Conservation (phyloP, 768 basidiomycete genomes). For the Kwoniella sp. region DNA sequence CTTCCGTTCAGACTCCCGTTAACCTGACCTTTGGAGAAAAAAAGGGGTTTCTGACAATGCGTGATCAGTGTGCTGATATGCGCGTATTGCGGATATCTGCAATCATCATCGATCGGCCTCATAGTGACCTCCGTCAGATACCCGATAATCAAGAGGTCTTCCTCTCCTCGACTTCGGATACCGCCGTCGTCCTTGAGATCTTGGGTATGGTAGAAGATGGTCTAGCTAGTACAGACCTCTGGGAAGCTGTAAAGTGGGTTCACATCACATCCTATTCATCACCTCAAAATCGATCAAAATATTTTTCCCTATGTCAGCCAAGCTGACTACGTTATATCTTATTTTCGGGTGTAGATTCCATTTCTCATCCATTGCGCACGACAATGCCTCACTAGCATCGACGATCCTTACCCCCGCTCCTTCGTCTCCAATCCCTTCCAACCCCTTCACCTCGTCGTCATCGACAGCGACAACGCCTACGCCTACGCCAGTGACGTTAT, state of each 20-base stretch:
- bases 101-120: no score
- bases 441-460: constrained; percentile 41
- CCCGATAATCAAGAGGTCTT: constrained; percentile 96
- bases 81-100: no score
- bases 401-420: constrained; percentile 59
- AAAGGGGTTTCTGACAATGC: no score
- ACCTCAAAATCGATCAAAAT: not conserved
- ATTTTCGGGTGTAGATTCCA: constrained; percentile 67
- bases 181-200: constrained; percentile 82
- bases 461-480: constrained; percentile 56
- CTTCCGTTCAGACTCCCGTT: no score
- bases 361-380: constrained; percentile 85
- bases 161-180: constrained; percentile 67
- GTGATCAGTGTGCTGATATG: no score
- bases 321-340: not conserved
- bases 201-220: constrained; percentile 66
- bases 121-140: constrained; percentile 73
- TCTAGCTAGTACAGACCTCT: constrained; percentile 59
- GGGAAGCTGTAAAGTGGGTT: constrained; percentile 71
- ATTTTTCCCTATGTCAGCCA: no score
- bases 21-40: no score
- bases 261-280: not conserved
- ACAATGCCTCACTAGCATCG: constrained; percentile 71
- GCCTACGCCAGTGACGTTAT: constrained; percentile 62
- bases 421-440: constrained; percentile 43